Base-by-base conservation (phyloP, 305 asterid species). In the Fraxinus albicans region DNA sequence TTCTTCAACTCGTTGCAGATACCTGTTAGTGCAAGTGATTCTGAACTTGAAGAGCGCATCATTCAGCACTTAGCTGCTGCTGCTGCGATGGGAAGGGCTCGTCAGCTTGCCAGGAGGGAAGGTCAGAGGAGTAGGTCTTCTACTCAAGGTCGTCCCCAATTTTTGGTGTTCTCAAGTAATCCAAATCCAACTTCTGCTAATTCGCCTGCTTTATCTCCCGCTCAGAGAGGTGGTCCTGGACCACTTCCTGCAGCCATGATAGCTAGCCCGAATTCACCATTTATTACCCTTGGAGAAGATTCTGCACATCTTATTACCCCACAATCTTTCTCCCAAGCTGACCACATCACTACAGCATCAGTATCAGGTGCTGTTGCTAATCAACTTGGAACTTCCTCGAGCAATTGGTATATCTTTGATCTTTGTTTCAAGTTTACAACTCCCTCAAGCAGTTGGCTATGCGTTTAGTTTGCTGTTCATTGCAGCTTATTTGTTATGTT, bases 1-100 rank as follows among this genome's bases (percentile, higher is more conserved):
- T 50, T 55, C 31, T 74, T 29, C 27, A 79, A 75, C 74, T 78
- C 85, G 63, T 3, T 84, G 77, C 97, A 94, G 98, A 84, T 94
- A 88, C 99, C 99, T 6, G 98, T 90, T 38, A 92, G 88, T 82
- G 92, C 93, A 76, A 91, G 93, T 79, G 99, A 96, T 78, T 91
- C 97, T 15, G 99, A 96, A 80, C 98, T 96, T 17, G 98, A 96
- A 81, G 98, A 96, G 82, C 91, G 95, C 29, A 94, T 96, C 53
- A 93, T 96, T 87, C 99, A 96, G 89, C 99, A 96, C 91, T 91
- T 96, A 80, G 98, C 98, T 73, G 99, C 98, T 58, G 99, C 98
- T 2, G 98, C 99, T 33, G 95, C 99, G 40, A 94, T 94, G 99
- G 99, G 98, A 77, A 87, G 98, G 88, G 94, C 98, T 80, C 95